Evolutionary conservation across 768 basidiomycete genomes (phyloP), one percentile per base, ranked within the genome.

Genomic region (Mycena capillaripes): DNA sequence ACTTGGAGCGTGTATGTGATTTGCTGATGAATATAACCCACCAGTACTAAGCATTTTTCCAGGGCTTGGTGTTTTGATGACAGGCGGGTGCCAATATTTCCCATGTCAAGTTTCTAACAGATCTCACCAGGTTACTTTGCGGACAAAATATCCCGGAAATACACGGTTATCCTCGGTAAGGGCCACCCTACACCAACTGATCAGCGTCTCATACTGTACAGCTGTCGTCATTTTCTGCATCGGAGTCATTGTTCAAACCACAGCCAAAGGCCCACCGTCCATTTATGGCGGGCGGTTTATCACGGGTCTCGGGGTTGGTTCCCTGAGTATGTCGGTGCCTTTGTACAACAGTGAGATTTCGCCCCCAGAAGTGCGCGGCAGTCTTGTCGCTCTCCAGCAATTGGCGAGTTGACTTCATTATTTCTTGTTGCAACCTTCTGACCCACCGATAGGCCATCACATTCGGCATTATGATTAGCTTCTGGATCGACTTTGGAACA

Each of bases 261-360:
- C 88, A 48, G 91, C 92, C 3, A 84, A 82, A 63, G 81, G 80
- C 2, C 84, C 92, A 1, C 84, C 87, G 0, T 92, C 89, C 4
- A 94, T 94, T 78, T 93, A 86, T 78, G 93, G 90, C 79, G 92
- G 93, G 62, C 90, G 94, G 30, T 94, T 93, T 75, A 81, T 95
- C 62, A 94, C 93, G 60, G 94, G 94, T 86, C 81, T 95, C 53
- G 94, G 93, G 58, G 92, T 95, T 21, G 94, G 94, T 14, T 93
- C 93, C 3, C 83, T 95, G 25, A 93, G 91, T 75, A 94, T 94
- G 93, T 88, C 89, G n/a, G 93, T 95, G 14, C 94, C 94, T 1
- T 85, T 95, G 42, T 94, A 93, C 85, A 95, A 95, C 71, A 84
- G 85, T 44, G 87, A 88, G 79, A 88, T 94, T 64, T 90, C 92